Evolutionary conservation across 805 yeast species (phyloP).

Genomic region (Hyphopichia homilentoma): DNA sequence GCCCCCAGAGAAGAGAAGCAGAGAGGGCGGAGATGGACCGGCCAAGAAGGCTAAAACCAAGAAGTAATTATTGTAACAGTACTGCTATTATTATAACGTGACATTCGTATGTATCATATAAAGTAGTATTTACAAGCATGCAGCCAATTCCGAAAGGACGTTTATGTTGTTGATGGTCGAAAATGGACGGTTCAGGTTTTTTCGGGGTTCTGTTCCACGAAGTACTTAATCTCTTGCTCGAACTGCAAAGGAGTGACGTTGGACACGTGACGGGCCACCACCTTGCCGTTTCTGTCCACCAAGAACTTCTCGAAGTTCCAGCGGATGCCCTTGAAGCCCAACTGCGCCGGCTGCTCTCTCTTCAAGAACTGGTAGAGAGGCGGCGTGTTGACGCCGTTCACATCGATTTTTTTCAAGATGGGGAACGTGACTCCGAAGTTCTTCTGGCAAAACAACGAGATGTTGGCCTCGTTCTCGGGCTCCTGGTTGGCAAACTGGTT

Average conservation of each 20-base stretch:
- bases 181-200: too few relatives aligned
- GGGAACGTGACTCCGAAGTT: constrained; percentile 94
- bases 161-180: too few relatives aligned
- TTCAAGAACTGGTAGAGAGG: constrained; percentile 81
- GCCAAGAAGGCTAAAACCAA: constrained; percentile 4
- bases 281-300: constrained; percentile 38
- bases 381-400: constrained; percentile 79
- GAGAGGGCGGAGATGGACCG: constrained; percentile 11
- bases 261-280: constrained; percentile 58
- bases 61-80: neutral
- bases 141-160: too few relatives aligned
- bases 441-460: constrained; percentile 65
- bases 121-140: too few relatives aligned
- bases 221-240: constrained; percentile 48
- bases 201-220: too few relatives aligned
- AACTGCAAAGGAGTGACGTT: constrained; percentile 44
- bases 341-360: constrained; percentile 45
- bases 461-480: constrained; percentile 50
- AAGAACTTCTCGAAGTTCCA: constrained; percentile 46
- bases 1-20: constrained; percentile 11
- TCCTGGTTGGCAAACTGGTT: constrained; percentile 43
- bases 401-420: constrained; percentile 78
- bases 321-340: constrained; percentile 40
- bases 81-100: neutral
- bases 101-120: too few relatives aligned